Evolutionary conservation across 352 stramenopile species (phyloP).

Genomic region (Pythium phragmitis): DNA sequence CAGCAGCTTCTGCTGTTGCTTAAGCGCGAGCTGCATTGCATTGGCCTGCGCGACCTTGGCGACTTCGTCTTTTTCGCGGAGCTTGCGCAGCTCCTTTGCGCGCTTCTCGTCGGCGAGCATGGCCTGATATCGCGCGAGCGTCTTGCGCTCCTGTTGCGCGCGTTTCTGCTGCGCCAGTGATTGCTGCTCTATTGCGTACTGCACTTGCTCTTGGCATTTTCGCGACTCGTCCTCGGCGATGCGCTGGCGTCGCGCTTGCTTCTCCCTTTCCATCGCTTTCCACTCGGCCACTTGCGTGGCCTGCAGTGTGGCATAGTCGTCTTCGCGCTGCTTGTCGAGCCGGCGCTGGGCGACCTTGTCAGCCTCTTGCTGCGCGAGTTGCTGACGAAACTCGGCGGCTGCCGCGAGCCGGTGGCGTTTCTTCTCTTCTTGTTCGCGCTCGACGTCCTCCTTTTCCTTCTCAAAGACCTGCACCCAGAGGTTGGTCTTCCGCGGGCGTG

Average conservation of each 20-base stretch:
- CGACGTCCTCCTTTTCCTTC: constrained; percentile 53
- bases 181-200: constrained; percentile 37
- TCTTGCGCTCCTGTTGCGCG: constrained; percentile 43
- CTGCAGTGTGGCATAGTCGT: constrained; percentile 41
- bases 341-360: constrained; percentile 33
- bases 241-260: constrained; percentile 31
- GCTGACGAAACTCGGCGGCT: constrained; percentile 37
- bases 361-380: constrained; percentile 46
- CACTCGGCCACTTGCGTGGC: constrained; percentile 40
- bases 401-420: constrained; percentile 41
- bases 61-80: constrained; percentile 42
- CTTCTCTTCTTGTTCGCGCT: constrained; percentile 46
- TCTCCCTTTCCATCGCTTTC: constrained; percentile 40
- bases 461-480: constrained; percentile 67
- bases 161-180: constrained; percentile 36
- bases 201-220: constrained; percentile 46
- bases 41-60: constrained; percentile 51
- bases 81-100: constrained; percentile 46
- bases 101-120: constrained; percentile 49
- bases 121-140: constrained; percentile 38
- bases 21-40: constrained; percentile 46
- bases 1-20: constrained; percentile 34
- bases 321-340: constrained; percentile 32
- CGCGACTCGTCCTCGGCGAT: constrained; percentile 39
- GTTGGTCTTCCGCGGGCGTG: constrained; percentile 46